Evolutionary conservation across 805 yeast genomes (phyloP).

Genomic region (Lipomyces starkeyi): DNA sequence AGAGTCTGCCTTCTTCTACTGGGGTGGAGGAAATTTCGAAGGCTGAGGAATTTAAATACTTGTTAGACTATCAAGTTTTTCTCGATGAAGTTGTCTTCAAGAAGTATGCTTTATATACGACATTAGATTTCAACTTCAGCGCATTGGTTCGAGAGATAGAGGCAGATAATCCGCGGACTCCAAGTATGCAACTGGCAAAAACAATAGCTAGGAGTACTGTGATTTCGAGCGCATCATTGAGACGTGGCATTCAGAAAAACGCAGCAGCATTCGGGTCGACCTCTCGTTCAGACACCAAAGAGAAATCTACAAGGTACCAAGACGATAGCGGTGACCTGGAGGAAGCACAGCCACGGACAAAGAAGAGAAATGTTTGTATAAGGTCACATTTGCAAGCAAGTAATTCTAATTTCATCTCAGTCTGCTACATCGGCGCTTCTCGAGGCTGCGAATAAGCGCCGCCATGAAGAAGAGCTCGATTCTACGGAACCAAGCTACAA

Average conservation of each 20-base stretch:
- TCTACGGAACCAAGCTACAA: not conserved
- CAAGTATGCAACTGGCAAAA: not conserved
- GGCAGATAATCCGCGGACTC: too few relatives aligned
- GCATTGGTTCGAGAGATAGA: not conserved
- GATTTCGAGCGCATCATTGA: too few relatives aligned
- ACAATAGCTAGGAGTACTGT: too few relatives aligned
- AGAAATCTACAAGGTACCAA: not conserved
- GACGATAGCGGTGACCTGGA: not conserved
- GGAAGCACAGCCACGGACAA: not conserved
- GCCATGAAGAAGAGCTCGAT: conserved; percentile 5
- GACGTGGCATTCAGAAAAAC: not conserved
- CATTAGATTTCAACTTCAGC: not conserved
- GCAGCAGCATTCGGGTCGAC: not conserved
- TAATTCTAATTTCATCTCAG: not conserved
- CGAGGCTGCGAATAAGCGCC: conserved; percentile 7
- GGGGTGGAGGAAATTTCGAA: not conserved
- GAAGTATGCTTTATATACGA: conserved; percentile 7
- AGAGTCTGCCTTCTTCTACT: not conserved
- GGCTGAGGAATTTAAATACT: conserved; percentile 1
- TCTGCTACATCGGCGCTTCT: not conserved
- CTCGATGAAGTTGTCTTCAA: not conserved
- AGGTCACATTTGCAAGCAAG: not conserved
- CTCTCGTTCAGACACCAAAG: conserved; percentile 4
- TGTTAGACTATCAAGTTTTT: too few relatives aligned
- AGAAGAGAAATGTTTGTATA: conserved; percentile 2